phyloP scores from a whole-genome alignment of 2,329 filamentous ascomycete species.

The Proliferodiscus dingleyae region DNA sequence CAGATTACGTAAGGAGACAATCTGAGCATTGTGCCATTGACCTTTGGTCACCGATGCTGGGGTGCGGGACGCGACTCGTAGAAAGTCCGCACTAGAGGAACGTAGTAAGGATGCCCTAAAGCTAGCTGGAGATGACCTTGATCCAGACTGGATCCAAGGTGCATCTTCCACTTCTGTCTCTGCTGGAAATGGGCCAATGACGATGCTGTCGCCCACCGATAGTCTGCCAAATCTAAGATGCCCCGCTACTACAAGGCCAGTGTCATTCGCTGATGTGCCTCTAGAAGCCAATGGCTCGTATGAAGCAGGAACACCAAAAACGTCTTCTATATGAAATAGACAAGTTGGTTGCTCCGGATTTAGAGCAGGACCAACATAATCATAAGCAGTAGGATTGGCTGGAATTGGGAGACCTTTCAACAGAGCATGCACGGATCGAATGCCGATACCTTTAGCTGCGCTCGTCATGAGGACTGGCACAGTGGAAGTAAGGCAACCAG shows the following conservation, averaged over 20 bases:
- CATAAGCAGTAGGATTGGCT: constrained; percentile 45
- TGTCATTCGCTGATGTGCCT: constrained; percentile 34
- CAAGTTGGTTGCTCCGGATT: constrained; percentile 57
- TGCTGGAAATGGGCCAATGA: constrained; percentile 72
- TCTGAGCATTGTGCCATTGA: constrained; percentile 75
- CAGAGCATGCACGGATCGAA: constrained; percentile 76
- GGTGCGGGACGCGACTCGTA: constrained; percentile 48
- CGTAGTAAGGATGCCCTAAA: constrained; percentile 50
- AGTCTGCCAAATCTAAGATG: constrained; percentile 75
- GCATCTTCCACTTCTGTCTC: constrained; percentile 42
- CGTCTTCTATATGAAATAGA: constrained; percentile 87
- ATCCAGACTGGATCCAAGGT: constrained; percentile 37
- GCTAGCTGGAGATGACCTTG: constrained; percentile 34
- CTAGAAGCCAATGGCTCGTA: constrained; percentile 44
- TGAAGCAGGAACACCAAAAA: constrained; percentile 69
- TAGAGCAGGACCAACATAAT: constrained; percentile 47
- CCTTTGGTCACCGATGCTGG: constrained; percentile 49
- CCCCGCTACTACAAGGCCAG: constrained; percentile 75
- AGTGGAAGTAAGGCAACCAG: constrained; percentile 34
- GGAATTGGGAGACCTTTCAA: constrained; percentile 71
- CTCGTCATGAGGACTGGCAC: constrained; percentile 89
- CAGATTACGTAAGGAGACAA: constrained; percentile 84
- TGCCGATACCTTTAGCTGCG: constrained; percentile 76
- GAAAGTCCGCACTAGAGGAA: constrained; percentile 48
- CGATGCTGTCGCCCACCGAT: constrained; percentile 69